phyloP scores from a whole-genome alignment of 176 grass and related monocot genomes.

The Triticum urartu region DNA sequence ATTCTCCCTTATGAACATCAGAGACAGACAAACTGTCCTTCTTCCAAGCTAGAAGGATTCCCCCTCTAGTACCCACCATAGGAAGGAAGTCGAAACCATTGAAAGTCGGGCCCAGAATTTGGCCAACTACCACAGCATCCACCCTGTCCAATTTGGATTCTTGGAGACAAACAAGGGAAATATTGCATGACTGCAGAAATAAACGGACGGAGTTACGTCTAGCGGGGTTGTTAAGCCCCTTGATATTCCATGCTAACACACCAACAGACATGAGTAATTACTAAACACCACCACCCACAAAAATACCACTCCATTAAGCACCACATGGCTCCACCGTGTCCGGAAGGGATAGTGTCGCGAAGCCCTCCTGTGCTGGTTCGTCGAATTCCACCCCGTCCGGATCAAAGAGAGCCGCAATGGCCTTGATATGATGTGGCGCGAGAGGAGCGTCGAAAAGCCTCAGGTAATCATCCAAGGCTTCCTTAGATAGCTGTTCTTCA shows the following conservation, averaged over 20 bases:
- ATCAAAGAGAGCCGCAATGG: neutral
- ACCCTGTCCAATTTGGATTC: neutral
- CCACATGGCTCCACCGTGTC: neutral
- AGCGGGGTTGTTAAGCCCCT: neutral
- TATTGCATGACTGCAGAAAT: neutral
- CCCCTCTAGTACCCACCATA: too few relatives aligned
- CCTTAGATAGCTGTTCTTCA: neutral
- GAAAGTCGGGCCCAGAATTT: neutral
- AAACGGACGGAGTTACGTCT: neutral
- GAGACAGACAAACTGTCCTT: too few relatives aligned
- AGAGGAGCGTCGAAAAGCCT: neutral
- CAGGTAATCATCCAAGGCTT: neutral
- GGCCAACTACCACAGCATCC: neutral
- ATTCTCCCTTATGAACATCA: too few relatives aligned
- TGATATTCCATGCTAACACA: neutral
- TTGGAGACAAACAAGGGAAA: neutral
- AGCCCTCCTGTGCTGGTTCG: neutral
- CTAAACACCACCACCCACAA: too few relatives aligned
- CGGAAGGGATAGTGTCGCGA: neutral
- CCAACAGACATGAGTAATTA: too few relatives aligned
- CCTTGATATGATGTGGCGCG: neutral
- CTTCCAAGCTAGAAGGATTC: too few relatives aligned
- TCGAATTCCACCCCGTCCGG: neutral
- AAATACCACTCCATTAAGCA: neutral
- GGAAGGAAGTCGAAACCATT: neutral